Conservation (phyloP, 2,329 filamentous ascomycete species). For the Nemania serpens region DNA sequence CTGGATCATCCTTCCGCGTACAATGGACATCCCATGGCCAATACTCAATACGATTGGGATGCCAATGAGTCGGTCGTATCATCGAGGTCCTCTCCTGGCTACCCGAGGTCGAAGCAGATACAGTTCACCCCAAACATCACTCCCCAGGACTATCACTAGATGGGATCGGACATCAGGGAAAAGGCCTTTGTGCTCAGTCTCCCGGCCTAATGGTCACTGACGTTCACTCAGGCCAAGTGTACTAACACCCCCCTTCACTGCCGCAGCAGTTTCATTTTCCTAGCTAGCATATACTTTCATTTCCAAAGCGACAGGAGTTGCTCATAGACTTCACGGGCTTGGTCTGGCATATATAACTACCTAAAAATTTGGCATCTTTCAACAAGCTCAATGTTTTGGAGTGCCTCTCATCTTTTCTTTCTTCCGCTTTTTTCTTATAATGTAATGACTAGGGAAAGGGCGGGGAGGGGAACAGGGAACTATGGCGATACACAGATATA, state of each 20-base stretch:
- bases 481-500: conserved; percentile 35
- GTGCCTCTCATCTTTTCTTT: not conserved
- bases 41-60: conserved; percentile 58
- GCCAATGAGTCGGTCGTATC: conserved; percentile 48
- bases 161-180: not conserved
- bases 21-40: conserved; percentile 42
- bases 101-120: conserved; percentile 48
- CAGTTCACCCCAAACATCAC: conserved; percentile 54
- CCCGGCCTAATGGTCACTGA: not conserved
- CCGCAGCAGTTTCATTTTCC: conserved; percentile 27
- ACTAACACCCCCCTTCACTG: conserved; percentile 29
- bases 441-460: conserved; percentile 38
- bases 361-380: conserved; percentile 11
- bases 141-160: conserved; percentile 46
- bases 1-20: conserved; percentile 43
- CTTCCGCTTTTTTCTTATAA: conserved; percentile 28
- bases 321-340: conserved; percentile 19
- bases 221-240: conserved; percentile 27
- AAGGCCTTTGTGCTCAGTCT: conserved; percentile 4
- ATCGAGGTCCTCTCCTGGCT: conserved; percentile 44
- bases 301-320: conserved; percentile 18
- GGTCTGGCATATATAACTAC: conserved; percentile 14
- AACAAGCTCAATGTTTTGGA: not conserved
- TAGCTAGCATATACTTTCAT: conserved; percentile 29
- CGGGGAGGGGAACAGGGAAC: conserved; percentile 29